Evolutionary conservation across 1,139 yeast species (phyloP), one percentile per base, ranked within the genome.

Genomic region (Spathaspora sp.): DNA sequence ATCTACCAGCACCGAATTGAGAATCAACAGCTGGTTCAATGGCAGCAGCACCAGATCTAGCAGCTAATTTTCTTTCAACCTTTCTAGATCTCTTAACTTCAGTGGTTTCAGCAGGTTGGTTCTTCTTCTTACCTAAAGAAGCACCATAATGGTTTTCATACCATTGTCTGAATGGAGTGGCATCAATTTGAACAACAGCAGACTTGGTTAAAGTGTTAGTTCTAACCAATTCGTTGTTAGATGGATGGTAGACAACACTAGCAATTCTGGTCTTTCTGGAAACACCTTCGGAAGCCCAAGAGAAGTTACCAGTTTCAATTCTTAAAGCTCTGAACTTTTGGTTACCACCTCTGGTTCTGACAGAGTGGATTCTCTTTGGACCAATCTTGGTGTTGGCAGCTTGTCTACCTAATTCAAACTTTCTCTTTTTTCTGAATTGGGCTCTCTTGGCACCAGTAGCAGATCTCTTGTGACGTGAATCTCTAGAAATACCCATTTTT

Each of bases 381-480:
- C 99, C 99, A 70, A 93, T 91, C 84, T 89, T 90, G 82, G 99
- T 93, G 93, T 88, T 89, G 72, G 99, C 96, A 68, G 97, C 84
- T 84, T 93, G 99, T 83, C 99, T 95, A 69, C 99, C 99, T 78
- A 89, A 86, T 82, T 95, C 99, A 74, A 93, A 95, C 96, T 93
- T 93, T 86, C 99, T 86, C 97, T 93, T 93, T 93, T 93, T 93
- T 89, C 99, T 91, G 95, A 86, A 89, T 80, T 89, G 96, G 79
- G 99, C 98, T 81, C 98, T 91, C 82, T 90, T 91, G 76, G 99
- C 99, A 86, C 99, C 99, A 74, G 99, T 91, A 78, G 96, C 97
- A 70, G 97, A 81, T 81, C 99, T 95, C 89, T 93, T 93, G 90
- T 93, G 99, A 84, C 97, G 97, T 78, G 99, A 91, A 84, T 93